Conservation (phyloP, 2,329 filamentous ascomycete species). For the Ophiostoma quercus region DNA sequence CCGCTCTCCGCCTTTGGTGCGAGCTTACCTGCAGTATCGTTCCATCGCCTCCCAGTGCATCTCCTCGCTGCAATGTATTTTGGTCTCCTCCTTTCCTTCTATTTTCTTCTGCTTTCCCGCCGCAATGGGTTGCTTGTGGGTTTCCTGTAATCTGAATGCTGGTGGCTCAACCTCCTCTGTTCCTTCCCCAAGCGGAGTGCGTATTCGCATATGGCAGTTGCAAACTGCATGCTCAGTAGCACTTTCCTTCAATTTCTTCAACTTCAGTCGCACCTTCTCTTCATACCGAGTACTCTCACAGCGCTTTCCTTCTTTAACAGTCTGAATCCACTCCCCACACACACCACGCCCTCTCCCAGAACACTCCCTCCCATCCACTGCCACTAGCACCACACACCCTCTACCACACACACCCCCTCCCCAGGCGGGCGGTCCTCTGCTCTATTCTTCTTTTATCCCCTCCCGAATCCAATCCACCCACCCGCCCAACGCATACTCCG, state of each 20-base stretch:
- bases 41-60: background rate
- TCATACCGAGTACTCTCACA: background rate
- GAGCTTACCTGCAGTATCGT: background rate
- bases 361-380: background rate
- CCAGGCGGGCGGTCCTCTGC: constrained; percentile 14
- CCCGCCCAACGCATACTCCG: background rate
- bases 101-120: background rate
- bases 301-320: background rate
- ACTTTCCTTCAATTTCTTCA: background rate
- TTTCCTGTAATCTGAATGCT: too few relatives aligned
- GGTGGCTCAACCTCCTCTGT: too few relatives aligned
- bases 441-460: background rate
- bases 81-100: background rate
- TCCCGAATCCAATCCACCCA: constrained; percentile 11
- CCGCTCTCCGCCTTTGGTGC: constrained; percentile 1
- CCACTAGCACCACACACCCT: background rate
- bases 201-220: background rate
- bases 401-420: background rate
- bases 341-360: background rate
- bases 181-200: too few relatives aligned
- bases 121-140: background rate
- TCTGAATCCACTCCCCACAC: constrained; percentile 3
- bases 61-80: background rate
- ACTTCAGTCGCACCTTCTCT: background rate
- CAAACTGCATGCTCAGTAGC: background rate